These are phyloP conservation scores for Dipteronia sinensis DNA, from an alignment of 345 rosid genomes.

Conservation along the genomic window DNA sequence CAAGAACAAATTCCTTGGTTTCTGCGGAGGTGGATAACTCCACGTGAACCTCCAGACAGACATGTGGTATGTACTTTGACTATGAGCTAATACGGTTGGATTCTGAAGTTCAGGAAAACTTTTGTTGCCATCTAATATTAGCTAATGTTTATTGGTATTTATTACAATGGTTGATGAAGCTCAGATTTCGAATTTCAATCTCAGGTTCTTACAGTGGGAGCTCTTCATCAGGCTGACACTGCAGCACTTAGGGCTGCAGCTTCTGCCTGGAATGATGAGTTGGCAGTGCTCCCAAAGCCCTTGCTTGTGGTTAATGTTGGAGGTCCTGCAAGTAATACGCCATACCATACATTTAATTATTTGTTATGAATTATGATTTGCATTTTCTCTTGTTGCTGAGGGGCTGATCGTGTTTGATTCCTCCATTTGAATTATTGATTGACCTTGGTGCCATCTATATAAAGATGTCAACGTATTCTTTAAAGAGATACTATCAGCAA, in stretches of 20 bases:
- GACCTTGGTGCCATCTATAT: constrained; percentile 4
- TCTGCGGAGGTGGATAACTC: constrained; percentile 78
- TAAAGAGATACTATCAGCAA: background rate
- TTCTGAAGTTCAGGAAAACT: background rate
- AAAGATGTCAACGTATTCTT: background rate
- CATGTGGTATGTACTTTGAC: constrained; percentile 67
- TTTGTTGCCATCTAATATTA: background rate
- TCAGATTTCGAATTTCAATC: constrained; percentile 23
- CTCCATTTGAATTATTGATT: constrained; percentile 4
- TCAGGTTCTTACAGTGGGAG: constrained; percentile 87
- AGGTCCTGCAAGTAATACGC: constrained; percentile 79
- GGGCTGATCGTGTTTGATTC: constrained; percentile 23
- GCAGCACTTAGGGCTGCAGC: constrained; percentile 68
- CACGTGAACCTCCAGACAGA: constrained; percentile 67
- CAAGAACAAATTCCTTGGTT: constrained; percentile 69
- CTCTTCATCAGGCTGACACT: constrained; percentile 80
- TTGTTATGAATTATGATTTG: constrained; percentile 20
- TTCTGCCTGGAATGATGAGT: constrained; percentile 28
- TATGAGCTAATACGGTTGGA: constrained; percentile 17
- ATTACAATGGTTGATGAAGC: constrained; percentile 9
- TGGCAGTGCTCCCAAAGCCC: constrained; percentile 66
- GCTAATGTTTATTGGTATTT: constrained; percentile 2
- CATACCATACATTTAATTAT: constrained; percentile 14
- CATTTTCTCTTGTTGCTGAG: constrained; percentile 15
- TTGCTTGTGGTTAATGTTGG: constrained; percentile 91